Evolutionary conservation across 306 rosid species (phyloP).

Genomic region (Inga leiocalycina): DNA sequence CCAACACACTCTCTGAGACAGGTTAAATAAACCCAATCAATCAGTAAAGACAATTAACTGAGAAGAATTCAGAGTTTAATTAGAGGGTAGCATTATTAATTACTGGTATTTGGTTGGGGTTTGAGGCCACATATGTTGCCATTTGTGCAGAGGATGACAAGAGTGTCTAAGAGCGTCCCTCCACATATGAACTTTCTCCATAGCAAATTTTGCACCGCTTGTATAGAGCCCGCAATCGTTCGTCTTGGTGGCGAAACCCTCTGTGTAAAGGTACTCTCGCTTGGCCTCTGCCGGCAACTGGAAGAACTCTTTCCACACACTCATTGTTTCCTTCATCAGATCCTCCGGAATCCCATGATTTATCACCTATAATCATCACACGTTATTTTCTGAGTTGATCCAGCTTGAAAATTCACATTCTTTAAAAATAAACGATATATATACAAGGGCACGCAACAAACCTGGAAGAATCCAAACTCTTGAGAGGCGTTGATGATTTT

Average conservation of each 20-base stretch:
- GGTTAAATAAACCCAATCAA: not conserved
- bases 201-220: not conserved
- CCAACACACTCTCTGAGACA: conserved; percentile 5
- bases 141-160: not conserved
- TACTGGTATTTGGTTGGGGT: not conserved
- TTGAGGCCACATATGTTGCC: not conserved
- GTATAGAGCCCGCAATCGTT: conserved; percentile 20
- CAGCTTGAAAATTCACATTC: not conserved
- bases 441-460: no score
- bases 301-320: conserved; percentile 35
- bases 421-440: no score
- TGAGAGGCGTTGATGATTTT: conserved; percentile 35
- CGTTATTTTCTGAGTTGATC: not conserved
- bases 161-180: not conserved
- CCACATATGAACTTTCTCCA: not conserved
- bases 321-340: conserved; percentile 18
- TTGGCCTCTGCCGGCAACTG: conserved; percentile 29
- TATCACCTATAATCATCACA: not conserved
- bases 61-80: not conserved
- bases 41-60: not conserved
- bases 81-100: not conserved
- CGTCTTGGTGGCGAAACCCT: conserved; percentile 12
- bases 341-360: conserved; percentile 28
- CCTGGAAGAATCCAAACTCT: conserved; percentile 46
- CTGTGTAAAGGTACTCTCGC: conserved; percentile 16